phyloP scores from a whole-genome alignment of 164 flowering plant genomes.

The Berberis thunbergii region DNA sequence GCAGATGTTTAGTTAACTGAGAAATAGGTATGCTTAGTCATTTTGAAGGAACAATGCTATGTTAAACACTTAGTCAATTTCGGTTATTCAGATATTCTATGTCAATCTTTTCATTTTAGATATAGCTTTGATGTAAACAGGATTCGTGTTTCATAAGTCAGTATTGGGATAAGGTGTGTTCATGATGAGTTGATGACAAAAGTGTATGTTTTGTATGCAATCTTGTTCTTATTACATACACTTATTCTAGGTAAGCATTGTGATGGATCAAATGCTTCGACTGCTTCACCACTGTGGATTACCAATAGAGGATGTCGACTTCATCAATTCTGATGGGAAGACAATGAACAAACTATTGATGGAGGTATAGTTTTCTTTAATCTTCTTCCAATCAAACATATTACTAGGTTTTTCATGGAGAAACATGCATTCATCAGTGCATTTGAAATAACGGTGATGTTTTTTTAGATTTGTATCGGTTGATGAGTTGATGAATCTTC shows the following conservation, averaged over 20 bases:
- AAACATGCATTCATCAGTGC: no score
- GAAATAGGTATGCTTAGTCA: not conserved
- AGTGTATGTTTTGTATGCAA: not conserved
- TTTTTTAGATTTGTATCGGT: no score
- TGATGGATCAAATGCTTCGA: constrained; percentile 97
- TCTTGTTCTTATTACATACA: not conserved
- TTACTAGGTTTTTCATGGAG: no score
- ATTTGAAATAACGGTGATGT: no score
- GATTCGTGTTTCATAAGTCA: not conserved
- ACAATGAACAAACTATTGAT: constrained; percentile 78
- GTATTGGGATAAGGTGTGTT: not conserved
- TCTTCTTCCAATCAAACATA: no score
- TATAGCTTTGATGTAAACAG: no score
- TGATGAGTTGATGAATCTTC: no score
- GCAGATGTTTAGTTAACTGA: not conserved
- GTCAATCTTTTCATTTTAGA: no score
- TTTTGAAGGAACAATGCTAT: no score
- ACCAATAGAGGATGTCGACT: constrained; percentile 77
- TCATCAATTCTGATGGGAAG: constrained; percentile 88
- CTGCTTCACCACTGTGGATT: constrained; percentile 85
- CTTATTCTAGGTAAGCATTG: constrained; percentile 62
- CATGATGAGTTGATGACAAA: not conserved
- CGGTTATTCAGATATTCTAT: no score
- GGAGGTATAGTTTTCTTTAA: constrained; percentile 44
- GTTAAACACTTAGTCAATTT: no score